Conservation (phyloP, 805 yeast genomes). For the Candida nemodendra region DNA sequence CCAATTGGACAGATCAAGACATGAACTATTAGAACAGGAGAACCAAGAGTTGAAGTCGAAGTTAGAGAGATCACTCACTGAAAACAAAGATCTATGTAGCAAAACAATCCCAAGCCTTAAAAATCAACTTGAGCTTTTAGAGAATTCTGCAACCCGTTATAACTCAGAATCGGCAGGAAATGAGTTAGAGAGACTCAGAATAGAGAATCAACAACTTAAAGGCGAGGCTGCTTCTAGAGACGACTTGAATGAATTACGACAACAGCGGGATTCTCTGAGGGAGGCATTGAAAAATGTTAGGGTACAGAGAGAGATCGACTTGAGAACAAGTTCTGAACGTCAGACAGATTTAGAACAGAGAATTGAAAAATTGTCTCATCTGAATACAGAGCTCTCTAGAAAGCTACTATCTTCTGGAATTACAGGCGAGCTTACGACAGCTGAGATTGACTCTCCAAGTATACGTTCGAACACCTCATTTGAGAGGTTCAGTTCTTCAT, state of each 20-base stretch:
- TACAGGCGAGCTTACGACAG: neutral
- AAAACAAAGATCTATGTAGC: slow-evolving; percentile 42
- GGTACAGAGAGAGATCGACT: slow-evolving; percentile 26
- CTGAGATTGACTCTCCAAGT: slow-evolving; percentile 15
- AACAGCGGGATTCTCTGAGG: slow-evolving; percentile 31
- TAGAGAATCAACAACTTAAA: slow-evolving; percentile 33
- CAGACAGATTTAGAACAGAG: slow-evolving; percentile 23
- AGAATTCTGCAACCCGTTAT: slow-evolving; percentile 16
- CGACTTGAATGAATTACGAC: slow-evolving; percentile 23
- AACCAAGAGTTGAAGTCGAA: slow-evolving; percentile 38
- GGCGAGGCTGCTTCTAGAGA: slow-evolving; percentile 29
- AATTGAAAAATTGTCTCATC: slow-evolving; percentile 17
- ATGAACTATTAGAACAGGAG: slow-evolving; percentile 38
- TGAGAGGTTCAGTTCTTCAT: neutral
- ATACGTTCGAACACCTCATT: slow-evolving; percentile 17
- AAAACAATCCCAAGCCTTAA: slow-evolving; percentile 46
- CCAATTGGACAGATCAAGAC: slow-evolving; percentile 45
- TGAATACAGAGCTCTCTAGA: slow-evolving; percentile 12
- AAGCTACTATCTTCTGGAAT: slow-evolving; percentile 7
- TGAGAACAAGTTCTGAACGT: slow-evolving; percentile 26
- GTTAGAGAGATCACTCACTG: slow-evolving; percentile 38
- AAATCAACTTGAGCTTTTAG: slow-evolving; percentile 38
- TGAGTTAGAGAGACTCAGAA: slow-evolving; percentile 28
- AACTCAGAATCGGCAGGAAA: slow-evolving; percentile 17
- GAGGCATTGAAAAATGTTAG: slow-evolving; percentile 31